phyloP scores from a whole-genome alignment of 1,284 basidiomycete species.

The Trametes pubescens region DNA sequence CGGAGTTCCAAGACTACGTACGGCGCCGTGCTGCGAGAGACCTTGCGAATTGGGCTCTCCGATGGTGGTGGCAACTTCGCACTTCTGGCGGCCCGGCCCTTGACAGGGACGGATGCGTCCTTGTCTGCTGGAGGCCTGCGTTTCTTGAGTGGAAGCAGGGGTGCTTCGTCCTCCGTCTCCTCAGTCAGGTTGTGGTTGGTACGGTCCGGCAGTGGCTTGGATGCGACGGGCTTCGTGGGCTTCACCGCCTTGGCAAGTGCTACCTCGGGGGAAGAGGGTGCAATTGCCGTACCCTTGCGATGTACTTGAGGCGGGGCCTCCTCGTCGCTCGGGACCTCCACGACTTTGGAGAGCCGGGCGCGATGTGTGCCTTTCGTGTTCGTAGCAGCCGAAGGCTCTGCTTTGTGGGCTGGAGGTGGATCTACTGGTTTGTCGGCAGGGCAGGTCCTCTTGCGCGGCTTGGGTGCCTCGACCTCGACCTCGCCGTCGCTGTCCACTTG shows the following conservation, averaged over 20 bases:
- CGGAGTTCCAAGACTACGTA: conserved; percentile 1
- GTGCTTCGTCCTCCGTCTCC: background rate
- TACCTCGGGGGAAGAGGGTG: background rate
- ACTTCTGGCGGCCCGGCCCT: background rate
- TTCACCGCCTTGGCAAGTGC: background rate
- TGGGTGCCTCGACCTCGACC: background rate
- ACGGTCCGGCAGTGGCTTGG: background rate
- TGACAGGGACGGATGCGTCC: background rate
- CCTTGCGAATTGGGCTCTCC: background rate
- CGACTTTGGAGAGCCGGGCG: background rate
- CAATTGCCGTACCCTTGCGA: background rate
- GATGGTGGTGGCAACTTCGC: background rate
- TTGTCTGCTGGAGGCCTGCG: conserved; percentile 4
- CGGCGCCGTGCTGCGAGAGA: conserved; percentile 21
- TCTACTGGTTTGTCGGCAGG: background rate
- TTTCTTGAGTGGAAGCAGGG: conserved; percentile 1
- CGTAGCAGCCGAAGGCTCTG: background rate
- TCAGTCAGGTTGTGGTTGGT: background rate
- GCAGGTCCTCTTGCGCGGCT: background rate
- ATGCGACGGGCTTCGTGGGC: background rate
- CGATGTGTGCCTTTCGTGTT: background rate
- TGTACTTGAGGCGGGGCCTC: background rate
- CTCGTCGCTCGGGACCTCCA: background rate
- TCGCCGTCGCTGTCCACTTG: background rate
- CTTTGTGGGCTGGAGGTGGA: background rate